Evolutionary conservation across 306 rosid species (phyloP), one percentile per base, ranked within the genome.

Genomic region (Vigna mungo): DNA sequence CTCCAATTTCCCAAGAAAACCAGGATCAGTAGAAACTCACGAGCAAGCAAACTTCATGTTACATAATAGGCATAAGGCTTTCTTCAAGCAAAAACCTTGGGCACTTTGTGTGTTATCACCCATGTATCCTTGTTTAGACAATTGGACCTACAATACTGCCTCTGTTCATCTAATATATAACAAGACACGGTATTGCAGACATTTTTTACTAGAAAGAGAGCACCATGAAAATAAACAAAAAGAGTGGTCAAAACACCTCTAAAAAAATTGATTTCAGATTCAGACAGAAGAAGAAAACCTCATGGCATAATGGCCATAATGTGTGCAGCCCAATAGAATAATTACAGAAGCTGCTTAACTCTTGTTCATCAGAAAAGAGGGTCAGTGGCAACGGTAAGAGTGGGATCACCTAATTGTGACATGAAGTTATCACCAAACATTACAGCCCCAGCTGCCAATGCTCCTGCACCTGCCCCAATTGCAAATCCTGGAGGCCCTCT

Each of bases 371-470:
- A 88, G 84, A 91, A 86, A 44, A 87, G 91, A 82, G 90, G 86
- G 81, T 90, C 89, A n/a, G 76, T 81, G 79, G 91, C 85, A 69
- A 86, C 71, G 68, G 84, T 68, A 70, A 87, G 34, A 51, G 72
- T 81, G n/a, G 93, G 88, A 84, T 92, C 91, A 18, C 82, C 65
- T 86, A 90, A 87, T 51, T 91, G 93, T n/a, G 94, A 79, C 89
- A 88, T 79, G 69, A 88, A 84, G 72, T 91, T 90, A 77, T 88
- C 93, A 23, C 98, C 98, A 44, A 91, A 89, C 77, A 93, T 88
- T 27, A 91, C 88, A 64, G 93, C 95, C 74, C 96, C 96, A 5
- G 96, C 96, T 12, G 96, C 96, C 68, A 92, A 85, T 48, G 96
- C 95, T 74, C 93, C 98, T 25, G 86, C 86, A 65, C 86, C 83